Percentiles rank a stretch among this genome's conserved stretches.
Conservation (phyloP, 2,329 filamentous ascomycete genomes). For the Grosmannia serpens region DNA sequence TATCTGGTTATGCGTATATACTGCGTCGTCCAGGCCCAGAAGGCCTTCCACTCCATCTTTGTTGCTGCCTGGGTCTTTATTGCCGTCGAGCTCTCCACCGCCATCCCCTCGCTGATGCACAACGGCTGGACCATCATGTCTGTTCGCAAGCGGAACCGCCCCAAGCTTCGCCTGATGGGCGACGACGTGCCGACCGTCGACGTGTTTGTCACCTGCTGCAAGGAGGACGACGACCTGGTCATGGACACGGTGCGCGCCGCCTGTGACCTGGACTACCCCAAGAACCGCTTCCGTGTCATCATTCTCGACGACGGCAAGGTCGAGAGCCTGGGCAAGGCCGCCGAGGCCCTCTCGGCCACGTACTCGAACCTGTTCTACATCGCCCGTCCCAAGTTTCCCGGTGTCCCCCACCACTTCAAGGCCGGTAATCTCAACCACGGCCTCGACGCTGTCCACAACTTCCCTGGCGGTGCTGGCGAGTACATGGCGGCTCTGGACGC, state of each 20-base stretch:
- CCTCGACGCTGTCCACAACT: constrained; percentile 33
- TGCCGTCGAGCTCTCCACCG: constrained; percentile 39
- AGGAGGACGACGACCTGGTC: constrained; percentile 43
- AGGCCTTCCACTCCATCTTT: constrained; percentile 26
- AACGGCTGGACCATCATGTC: constrained; percentile 47
- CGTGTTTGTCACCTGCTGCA: constrained; percentile 45
- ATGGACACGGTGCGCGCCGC: constrained; percentile 44
- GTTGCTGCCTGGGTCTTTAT: constrained; percentile 46
- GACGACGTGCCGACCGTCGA: constrained; percentile 42
- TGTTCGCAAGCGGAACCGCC: constrained; percentile 38
- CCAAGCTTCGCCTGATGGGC: constrained; percentile 39
- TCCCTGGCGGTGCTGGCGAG: constrained; percentile 41
- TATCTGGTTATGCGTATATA: constrained; percentile 40
- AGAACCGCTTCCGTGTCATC: constrained; percentile 40
- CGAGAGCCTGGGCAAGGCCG: constrained; percentile 21
- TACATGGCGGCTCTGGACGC: constrained; percentile 53
- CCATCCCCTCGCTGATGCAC: constrained; percentile 43
- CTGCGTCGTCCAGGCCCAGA: constrained; percentile 41
- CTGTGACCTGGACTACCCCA: constrained; percentile 42
- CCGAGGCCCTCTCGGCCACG: constrained; percentile 24
- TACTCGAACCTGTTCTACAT: constrained; percentile 42
- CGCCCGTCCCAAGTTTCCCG: constrained; percentile 35
- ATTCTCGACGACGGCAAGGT: constrained; percentile 44
- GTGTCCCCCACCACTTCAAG: constrained; percentile 46
- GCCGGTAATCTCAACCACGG: constrained; percentile 54